Base-by-base conservation (phyloP, 192 early-diverging fungal genomes). In the Coemansia furcata region DNA sequence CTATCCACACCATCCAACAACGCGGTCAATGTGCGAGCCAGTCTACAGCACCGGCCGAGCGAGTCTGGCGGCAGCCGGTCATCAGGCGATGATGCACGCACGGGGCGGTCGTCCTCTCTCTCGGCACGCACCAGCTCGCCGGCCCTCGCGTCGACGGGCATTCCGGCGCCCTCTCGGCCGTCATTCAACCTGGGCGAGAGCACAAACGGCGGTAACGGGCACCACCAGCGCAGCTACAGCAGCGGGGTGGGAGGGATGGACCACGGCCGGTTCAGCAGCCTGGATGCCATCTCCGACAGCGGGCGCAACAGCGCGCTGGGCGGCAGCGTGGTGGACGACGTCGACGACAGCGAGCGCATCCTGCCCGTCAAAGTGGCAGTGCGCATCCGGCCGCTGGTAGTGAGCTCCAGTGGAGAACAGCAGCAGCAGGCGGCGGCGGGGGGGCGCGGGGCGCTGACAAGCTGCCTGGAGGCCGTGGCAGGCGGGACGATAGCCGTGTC, bases 281-380 rank as follows among this genome's bases (percentile, higher is more conserved):
- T 32, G 2, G 29, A 42, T 21, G 55, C 36, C 40, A 46, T 10
- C 38, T 49, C 40, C 26, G 44, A 36, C 57, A 65, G 63, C 57
- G n/a, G 49, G 52, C 37, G 21, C 42, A 23, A 32, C 60, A 62
- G 65, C 47, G 36, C 46, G 12, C 5, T 40, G 37, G 60, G n/a
- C 23, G 44, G 62, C 63, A 63, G 52, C 10, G 61, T 39, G 2
- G n/a, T 63, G 0, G 64, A 46, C 43, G 63, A 62, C 6, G 59
- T 15, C 19, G 75, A 78, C n/a, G 77, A 68, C 50, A 71, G 67
- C 43, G 69, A 71, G 67, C 71, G 66, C 43, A 62, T 71, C 12
- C 69, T 85, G 42, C 80, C 84, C n/a, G 80, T 85, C 40, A 57
- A 59, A 30, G 84, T 85, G 1, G 84, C 84, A 4, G 74, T 85